A percentile compares a stretch with the other conserved stretches of the same genome.
Conservation (phyloP, 176 grass and related monocot species). For the Rhipidocladum racemiflorum region DNA sequence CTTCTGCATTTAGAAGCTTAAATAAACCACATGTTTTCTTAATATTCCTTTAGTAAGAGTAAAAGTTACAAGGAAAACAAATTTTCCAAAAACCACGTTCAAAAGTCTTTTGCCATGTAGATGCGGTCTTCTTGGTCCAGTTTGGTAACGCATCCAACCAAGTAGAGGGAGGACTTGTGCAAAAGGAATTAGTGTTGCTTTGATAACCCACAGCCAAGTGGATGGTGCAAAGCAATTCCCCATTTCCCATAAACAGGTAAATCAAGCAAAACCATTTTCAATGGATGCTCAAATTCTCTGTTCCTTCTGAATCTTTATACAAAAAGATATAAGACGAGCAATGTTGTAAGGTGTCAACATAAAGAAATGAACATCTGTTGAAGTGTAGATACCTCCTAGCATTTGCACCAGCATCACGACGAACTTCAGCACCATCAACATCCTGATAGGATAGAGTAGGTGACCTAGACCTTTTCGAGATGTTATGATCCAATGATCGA, state of each 20-base stretch:
- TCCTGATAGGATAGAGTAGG: constrained; percentile 43
- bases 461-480: constrained; percentile 58
- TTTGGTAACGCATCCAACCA: constrained; percentile 1
- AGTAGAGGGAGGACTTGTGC: neutral
- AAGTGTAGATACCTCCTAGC: constrained; percentile 41
- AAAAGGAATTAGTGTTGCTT: neutral
- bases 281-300: neutral
- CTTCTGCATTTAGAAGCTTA: neutral
- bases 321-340: neutral
- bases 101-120: neutral
- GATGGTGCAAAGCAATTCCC: neutral
- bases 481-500: constrained; percentile 39
- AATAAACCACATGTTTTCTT: constrained; percentile 10
- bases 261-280: neutral
- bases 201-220: neutral
- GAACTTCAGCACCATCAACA: constrained; percentile 43
- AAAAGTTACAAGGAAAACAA: neutral
- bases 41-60: constrained; percentile 13
- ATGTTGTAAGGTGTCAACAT: constrained; percentile 4
- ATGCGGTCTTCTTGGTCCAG: constrained; percentile 1
- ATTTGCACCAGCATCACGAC: constrained; percentile 23
- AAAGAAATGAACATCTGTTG: neutral
- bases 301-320: constrained; percentile 8
- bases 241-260: neutral
- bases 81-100: neutral